Evolutionary conservation across 1,284 basidiomycete species (phyloP), one percentile per base, ranked within the genome.

Genomic region (Neonothopanus nambi): DNA sequence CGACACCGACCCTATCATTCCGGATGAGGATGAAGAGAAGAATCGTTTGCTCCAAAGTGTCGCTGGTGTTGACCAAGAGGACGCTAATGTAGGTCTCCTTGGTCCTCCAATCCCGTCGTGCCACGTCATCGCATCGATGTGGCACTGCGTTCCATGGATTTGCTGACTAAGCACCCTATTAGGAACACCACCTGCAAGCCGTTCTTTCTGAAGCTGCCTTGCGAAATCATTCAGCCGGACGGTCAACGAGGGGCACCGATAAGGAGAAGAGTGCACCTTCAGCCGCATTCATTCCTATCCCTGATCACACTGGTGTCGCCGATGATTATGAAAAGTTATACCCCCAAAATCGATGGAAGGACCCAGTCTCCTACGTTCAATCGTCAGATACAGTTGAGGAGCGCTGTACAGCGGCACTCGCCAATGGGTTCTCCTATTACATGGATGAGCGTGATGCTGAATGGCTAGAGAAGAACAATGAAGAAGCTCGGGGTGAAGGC

Each of bases 371-470:
- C 0, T 95, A 93, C 69, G 81, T 97, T 56, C 85, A 87, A 57
- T 92, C 86, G 45, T 95, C 93, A 7, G 85, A 92, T 62, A 95
- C 93, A 2, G 86, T 92, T 58, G 96, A 99, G 67, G 94, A 98
- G 63, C 73, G 79, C 26, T 72, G 78, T 54, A 68, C 66, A 12
- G 76, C 73, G 56, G 80, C 81, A 15, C 78, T 91, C 57, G 71
- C 79, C 33, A 77, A 82, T 61, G 85, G 84, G 1, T 92, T 88
- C 66, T 82, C 85, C 5, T 98, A 99, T 69, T 91, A 87, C 62
- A 91, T 98, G 88, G 96, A 99, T 66, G 97, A 99, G 69, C 89
- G 93, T 30, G 96, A 99, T 72, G 84, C 89, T 62, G 89, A 91
- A 54, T 99, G 95, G 95, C 81, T 99, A 36, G 87, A 91, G 58